A percentile compares a stretch with the other conserved stretches of the same genome.
Conservation (phyloP, 768 basidiomycete genomes). For the Asterophora parasitica region DNA sequence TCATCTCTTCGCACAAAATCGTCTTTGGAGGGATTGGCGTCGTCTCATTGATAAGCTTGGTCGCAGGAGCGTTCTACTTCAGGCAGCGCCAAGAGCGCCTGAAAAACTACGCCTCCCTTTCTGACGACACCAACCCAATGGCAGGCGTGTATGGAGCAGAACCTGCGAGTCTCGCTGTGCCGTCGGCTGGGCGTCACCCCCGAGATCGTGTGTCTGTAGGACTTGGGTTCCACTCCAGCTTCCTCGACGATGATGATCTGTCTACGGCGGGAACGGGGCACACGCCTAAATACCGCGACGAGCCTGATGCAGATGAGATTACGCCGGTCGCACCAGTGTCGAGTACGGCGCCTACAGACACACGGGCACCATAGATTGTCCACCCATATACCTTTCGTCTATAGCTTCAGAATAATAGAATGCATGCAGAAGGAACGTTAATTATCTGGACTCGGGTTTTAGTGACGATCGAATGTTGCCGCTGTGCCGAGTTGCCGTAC, state of each 20-base stretch:
- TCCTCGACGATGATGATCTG: constrained; percentile 74
- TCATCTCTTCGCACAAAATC: constrained; percentile 75
- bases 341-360: constrained; percentile 4
- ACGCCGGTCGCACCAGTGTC: constrained; percentile 1
- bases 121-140: constrained; percentile 72
- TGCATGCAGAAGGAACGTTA: not conserved
- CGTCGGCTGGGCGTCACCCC: constrained; percentile 33
- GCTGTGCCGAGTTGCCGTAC: not conserved
- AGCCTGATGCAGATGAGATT: constrained; percentile 31
- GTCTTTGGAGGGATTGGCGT: constrained; percentile 74
- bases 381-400: not conserved
- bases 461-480: not conserved
- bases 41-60: constrained; percentile 68
- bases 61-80: constrained; percentile 71
- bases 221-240: constrained; percentile 70
- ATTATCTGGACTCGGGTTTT: no score
- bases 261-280: constrained; percentile 28
- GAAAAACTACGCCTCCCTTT: constrained; percentile 53
- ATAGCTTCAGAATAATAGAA: not conserved
- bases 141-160: constrained; percentile 26
- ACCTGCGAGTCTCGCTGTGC: constrained; percentile 12
- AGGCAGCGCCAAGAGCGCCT: constrained; percentile 45
- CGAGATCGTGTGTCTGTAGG: constrained; percentile 31
- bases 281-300: constrained; percentile 45
- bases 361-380: constrained; percentile 1